A percentile compares a stretch with the other conserved stretches of the same genome.
Evolutionary conservation across 306 rosid species (phyloP).

Genomic region (Hippophae rhamnoides): DNA sequence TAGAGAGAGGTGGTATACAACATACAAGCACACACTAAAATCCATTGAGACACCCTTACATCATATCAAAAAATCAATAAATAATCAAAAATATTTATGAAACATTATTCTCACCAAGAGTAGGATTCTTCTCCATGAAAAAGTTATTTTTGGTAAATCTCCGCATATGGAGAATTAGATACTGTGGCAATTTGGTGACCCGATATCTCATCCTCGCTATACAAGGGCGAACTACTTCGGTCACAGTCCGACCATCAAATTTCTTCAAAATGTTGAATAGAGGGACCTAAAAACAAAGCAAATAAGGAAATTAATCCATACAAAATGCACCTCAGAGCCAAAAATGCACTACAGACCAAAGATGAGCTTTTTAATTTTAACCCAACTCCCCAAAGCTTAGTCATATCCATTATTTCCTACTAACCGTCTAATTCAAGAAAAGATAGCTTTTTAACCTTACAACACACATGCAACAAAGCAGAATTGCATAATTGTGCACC

Average conservation of each 20-base stretch:
- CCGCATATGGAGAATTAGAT: constrained; percentile 83
- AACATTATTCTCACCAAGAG: constrained; percentile 29
- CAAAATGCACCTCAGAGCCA: constrained; percentile 1
- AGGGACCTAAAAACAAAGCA: constrained; percentile 54
- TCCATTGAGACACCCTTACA: too few relatives aligned
- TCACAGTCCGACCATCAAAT: constrained; percentile 87
- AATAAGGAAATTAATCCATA: constrained; percentile 4
- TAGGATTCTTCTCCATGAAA: constrained; percentile 96
- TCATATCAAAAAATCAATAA: background rate
- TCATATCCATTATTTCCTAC: background rate
- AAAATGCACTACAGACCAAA: too few relatives aligned
- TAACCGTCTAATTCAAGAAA: background rate
- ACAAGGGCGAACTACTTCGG: constrained; percentile 92
- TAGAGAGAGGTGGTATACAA: background rate
- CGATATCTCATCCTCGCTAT: constrained; percentile 85
- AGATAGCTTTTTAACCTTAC: background rate
- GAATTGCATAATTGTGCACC: too few relatives aligned
- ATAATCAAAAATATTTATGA: background rate
- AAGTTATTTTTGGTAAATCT: constrained; percentile 93
- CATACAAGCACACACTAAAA: too few relatives aligned
- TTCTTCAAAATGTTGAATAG: constrained; percentile 89
- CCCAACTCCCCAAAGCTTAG: background rate
- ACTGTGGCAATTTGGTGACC: constrained; percentile 75
- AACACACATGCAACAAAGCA: background rate
- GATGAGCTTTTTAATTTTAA: background rate